phyloP scores from a whole-genome alignment of 306 rosid genomes.

The Cicer yamashitae region DNA sequence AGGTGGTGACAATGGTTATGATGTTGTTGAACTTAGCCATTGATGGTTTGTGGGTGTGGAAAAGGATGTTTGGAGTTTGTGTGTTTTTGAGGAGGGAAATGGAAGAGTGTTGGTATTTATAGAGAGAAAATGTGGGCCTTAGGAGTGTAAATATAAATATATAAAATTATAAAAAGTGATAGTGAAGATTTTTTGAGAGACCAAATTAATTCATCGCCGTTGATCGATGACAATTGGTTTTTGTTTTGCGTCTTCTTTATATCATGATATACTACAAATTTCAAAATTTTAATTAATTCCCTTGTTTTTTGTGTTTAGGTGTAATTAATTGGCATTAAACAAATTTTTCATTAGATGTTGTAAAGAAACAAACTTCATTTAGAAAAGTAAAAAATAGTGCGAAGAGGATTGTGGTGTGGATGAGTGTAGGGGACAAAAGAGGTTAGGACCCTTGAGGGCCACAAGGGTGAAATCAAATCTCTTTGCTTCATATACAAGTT shows the following conservation, averaged over 20 bases:
- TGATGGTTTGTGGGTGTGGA: neutral
- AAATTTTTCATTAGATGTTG: too few species aligned
- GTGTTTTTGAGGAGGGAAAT: conserved; percentile 27
- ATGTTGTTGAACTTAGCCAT: conserved; percentile 27
- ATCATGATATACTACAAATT: too few species aligned
- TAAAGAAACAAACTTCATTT: too few species aligned
- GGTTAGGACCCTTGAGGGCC: conserved; percentile 33
- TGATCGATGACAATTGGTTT: conserved; percentile 42
- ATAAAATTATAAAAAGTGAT: neutral
- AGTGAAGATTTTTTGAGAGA: neutral
- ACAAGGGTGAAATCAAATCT: conserved; percentile 41
- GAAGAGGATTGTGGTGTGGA: neutral
- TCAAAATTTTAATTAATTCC: neutral
- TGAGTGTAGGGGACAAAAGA: conserved; percentile 58
- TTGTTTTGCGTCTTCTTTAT: neutral
- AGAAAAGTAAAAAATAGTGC: neutral
- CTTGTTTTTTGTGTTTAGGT: neutral
- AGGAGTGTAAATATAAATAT: neutral
- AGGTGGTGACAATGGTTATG: conserved; percentile 41
- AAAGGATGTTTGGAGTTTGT: neutral
- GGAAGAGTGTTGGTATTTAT: conserved; percentile 60
- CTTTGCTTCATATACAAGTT: conserved; percentile 58
- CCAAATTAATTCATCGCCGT: conserved; percentile 42
- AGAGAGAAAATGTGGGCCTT: conserved; percentile 23
- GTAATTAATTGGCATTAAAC: too few species aligned